phyloP scores from a whole-genome alignment of 139 green algal genomes.

The Pseudopediastrum boryanum region DNA sequence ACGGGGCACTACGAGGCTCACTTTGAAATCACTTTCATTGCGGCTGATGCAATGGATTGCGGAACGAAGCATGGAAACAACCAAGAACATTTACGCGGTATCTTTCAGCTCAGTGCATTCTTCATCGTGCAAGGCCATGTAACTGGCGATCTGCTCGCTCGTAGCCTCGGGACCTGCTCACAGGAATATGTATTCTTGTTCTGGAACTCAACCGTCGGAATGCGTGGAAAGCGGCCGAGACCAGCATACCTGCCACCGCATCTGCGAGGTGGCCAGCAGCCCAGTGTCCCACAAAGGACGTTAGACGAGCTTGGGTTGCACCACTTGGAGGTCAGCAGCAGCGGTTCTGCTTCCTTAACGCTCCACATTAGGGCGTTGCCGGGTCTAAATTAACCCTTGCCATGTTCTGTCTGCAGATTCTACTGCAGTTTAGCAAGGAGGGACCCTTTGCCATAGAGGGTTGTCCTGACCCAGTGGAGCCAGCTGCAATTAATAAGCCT shows the following conservation, averaged over 20 bases:
- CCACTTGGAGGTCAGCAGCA: neutral
- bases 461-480: conserved; percentile 17
- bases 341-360: too few species aligned
- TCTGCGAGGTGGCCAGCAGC: neutral
- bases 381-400: too few species aligned
- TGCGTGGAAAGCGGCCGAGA: neutral
- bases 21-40: too few species aligned
- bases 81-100: neutral
- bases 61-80: neutral
- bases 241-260: conserved; percentile 20
- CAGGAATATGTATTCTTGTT: neutral
- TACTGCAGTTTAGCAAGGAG: conserved; percentile 1
- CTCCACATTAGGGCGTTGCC: too few species aligned
- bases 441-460: neutral
- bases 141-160: neutral
- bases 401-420: neutral
- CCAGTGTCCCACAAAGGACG: neutral
- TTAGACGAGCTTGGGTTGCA: conserved; percentile 16
- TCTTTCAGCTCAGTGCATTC: neutral
- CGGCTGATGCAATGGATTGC: too few species aligned
- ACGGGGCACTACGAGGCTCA: too few species aligned
- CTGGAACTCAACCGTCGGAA: neutral
- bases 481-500: neutral
- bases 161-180: too few species aligned
- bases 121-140: neutral